phyloP scores from a whole-genome alignment of 441 rosid species.

The Syzygium syzygioides region DNA sequence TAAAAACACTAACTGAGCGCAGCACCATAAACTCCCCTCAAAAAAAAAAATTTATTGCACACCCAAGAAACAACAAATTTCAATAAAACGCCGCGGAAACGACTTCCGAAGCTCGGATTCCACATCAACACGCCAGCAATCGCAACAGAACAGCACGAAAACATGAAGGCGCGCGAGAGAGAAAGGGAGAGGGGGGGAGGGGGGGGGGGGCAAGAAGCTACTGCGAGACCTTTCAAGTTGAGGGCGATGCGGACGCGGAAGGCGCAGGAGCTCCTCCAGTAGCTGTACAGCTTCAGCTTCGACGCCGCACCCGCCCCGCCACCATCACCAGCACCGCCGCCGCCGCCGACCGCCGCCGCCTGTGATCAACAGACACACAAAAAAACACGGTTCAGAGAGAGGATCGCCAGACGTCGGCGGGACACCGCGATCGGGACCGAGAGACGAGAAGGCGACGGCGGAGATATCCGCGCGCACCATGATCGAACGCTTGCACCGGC shows the following conservation, averaged over 20 bases:
- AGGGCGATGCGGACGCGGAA: conserved; percentile 43
- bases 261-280: conserved; percentile 43
- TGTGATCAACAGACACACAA: no score
- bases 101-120: not conserved
- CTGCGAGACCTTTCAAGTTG: conserved; percentile 31
- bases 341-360: not conserved
- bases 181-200: no score
- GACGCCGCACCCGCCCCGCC: not conserved
- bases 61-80: not conserved
- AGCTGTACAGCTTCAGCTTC: conserved; percentile 37
- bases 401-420: no score
- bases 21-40: not conserved
- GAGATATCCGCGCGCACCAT: not conserved
- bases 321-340: not conserved
- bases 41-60: not conserved
- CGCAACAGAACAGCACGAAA: not conserved
- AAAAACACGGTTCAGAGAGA: no score
- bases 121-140: not conserved
- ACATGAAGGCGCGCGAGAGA: not conserved
- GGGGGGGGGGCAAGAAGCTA: not conserved
- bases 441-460: not conserved
- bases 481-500: not conserved
- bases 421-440: no score
- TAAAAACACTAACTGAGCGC: not conserved
- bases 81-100: not conserved